Evolutionary conservation across 176 grass and related monocot species (phyloP), one percentile per base, ranked within the genome.

Genomic region (Carex scoparia): DNA sequence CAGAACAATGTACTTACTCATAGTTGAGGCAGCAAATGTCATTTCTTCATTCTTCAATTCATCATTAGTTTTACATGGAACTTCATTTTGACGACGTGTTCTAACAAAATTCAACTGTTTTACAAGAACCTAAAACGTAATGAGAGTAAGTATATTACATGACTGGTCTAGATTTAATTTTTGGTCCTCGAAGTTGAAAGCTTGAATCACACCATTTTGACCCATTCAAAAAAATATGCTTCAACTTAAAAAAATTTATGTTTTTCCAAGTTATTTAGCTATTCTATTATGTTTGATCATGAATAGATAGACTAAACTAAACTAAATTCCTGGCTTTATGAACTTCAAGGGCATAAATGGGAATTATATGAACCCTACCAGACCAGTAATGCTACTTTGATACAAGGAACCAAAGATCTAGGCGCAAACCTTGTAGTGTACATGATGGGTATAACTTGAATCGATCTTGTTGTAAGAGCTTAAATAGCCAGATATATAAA

Each of bases 1-100:
- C 10, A 64, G 58, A 48, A 65, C 0, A 1, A 46, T 67, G 63
- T 46, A 67, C 81, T 83, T 32, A 83, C 81, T 69, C 0, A 0
- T 19, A 83, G 27, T 69, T 56, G 81, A 69, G 13, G 81, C 31
- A 54, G 23, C 4, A 67, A 51, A 6, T 48, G 13, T 4, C 28
- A 53, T 32, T 54, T 76, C 62, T 69, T 31, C 46, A 11, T 66
- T 49, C 61, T 64, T 68, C 81, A 18, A 56, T 14, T 56, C 64
- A 0, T 69, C 74, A 16, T 37, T 33, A 35, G 51, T 69, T 69
- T 10, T 54, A 30, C 40, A 48, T 82, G 31, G 23, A 65, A 46
- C 60, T 67, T 83, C 38, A 49, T 68, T 54, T 44, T 68, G 42
- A 68, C 60, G 30, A 1, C 53, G 80, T 68, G 65, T 83, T 83